Evolutionary conservation across 257 asterid genomes (phyloP), one percentile per base, ranked within the genome.

Genomic region (Datura wrightii): DNA sequence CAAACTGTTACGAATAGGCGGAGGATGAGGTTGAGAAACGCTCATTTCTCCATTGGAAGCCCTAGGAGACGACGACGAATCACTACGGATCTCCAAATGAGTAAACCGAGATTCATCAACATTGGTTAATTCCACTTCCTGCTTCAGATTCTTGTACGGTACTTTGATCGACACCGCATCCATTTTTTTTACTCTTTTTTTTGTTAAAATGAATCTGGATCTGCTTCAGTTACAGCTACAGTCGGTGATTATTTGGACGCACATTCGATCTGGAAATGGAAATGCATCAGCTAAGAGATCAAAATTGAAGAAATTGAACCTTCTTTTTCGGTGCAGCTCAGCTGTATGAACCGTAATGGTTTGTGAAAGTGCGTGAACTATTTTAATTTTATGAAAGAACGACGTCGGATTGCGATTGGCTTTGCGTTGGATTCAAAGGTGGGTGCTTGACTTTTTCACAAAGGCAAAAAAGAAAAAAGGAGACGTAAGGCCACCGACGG

Each of bases 121-220:
- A 86, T 85, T 89, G 24, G 87, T 95, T 82, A 97, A 90, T 71
- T 97, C 99, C 80, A 95, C 97, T 86, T 97, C 99, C 87, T 89
- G 94, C 87, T 91, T 91, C 90, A 97, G 84, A 90, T 91, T 94
- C 84, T 85, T 83, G 89, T 97, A 97, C 46, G 98, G 97, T 53
- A 97, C 92, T 78, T 93, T 92, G 90, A 93, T 95, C 89, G 99
- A 92, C 79, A 92, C 96, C 80, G 92, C 91, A 82, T 96, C 99
- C 98, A 96, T 96, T 63, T 16, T 86, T 24, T 24, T 24, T 24
- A 24, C 0, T n/a, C 42, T 39, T 39, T 39, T 2, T 39, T 85
- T 53, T 19, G 34, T 59, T 59, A 6, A 4, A 71, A 5, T 71
- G 10, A 5, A 42, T 71, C 1, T 11, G 15, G 82, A 76, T 50